phyloP scores from a whole-genome alignment of 2,329 filamentous ascomycete species.

The Paraphaeosphaeria sporulosa region DNA sequence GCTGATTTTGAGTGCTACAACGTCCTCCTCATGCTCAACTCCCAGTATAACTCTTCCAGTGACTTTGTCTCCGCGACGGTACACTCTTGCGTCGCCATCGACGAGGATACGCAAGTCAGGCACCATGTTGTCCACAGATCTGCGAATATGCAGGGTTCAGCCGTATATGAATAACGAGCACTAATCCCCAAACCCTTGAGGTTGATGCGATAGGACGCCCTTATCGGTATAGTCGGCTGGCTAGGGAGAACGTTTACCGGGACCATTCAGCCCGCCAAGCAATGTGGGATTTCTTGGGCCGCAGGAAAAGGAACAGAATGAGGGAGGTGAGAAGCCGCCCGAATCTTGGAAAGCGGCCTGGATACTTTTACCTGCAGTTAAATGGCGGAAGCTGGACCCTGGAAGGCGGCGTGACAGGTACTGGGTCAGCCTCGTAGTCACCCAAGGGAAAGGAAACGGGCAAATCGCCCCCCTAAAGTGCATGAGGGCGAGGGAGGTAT shows the following conservation, averaged over 20 bases:
- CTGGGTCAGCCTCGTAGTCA: neutral
- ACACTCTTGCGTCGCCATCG: conserved; percentile 41
- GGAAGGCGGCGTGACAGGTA: neutral
- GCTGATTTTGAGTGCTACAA: conserved; percentile 38
- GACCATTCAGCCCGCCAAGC: conserved; percentile 36
- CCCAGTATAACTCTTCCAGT: conserved; percentile 43
- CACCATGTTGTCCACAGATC: conserved; percentile 30
- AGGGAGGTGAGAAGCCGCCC: conserved; percentile 28
- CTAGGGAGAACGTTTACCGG: conserved; percentile 42
- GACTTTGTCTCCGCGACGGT: conserved; percentile 43
- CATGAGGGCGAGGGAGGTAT: neutral
- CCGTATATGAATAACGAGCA: conserved; percentile 28
- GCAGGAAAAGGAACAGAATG: conserved; percentile 31
- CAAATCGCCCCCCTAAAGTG: neutral
- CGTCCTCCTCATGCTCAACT: conserved; percentile 34
- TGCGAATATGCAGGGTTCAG: conserved; percentile 38
- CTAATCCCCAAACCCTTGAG: conserved; percentile 6
- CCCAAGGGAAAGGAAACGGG: conserved; percentile 5
- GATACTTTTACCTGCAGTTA: conserved; percentile 12
- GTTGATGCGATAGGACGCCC: conserved; percentile 29
- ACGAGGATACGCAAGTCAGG: conserved; percentile 39
- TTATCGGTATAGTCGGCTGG: conserved; percentile 34
- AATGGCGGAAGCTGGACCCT: neutral
- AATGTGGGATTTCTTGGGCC: conserved; percentile 37
- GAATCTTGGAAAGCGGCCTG: conserved; percentile 28